Evolutionary conservation across 768 basidiomycete species (phyloP), one percentile per base, ranked within the genome.

Genomic region (Clitopilus hobsonii): DNA sequence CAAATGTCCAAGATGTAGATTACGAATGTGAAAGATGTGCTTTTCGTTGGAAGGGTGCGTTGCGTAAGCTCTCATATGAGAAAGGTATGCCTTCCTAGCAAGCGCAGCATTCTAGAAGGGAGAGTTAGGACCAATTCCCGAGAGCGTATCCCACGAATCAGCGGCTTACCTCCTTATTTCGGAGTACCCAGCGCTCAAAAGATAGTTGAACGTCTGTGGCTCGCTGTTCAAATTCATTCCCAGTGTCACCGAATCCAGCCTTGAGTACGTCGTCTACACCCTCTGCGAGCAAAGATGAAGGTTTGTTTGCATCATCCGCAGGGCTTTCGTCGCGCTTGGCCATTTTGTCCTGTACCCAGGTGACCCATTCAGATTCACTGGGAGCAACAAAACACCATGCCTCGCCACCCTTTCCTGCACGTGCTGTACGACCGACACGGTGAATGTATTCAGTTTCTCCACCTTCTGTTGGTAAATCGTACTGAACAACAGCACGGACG

Each of bases 401-500:
- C 68, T 98, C 93, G 56, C 97, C 97, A 23, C 92, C 91, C 61
- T 88, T 91, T 13, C 97, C 97, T 6, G 89, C 95, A 68, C 97
- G 92, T 13, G 97, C 97, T 2, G 97, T 99, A 51, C 97, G 86
- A 25, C 97, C 97, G 6, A 98, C 92, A 48, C 97, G 84, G 73
- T 99, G 97, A 8, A 99, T 86, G 62, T 99, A 98, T 67, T 99
- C 97, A 10, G 89, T 97, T 24, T 87, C 86, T 8, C 97, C 96
- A 16, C 94, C 91, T 74, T 99, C 97, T 0, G 97, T 98, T 0
- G 97, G 96, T 20, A 98, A 82, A 67, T 99, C 97, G 64, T 97
- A 97, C 65, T 99, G 97, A 27, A 98, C 74, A 57, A 99, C 94
- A 2, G 92, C 91, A 29, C 89, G 86, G 6, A 98, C 94, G n/a